Evolutionary conservation across 2,329 filamentous ascomycete species (phyloP).

Genomic region (Penicillium sp.): DNA sequence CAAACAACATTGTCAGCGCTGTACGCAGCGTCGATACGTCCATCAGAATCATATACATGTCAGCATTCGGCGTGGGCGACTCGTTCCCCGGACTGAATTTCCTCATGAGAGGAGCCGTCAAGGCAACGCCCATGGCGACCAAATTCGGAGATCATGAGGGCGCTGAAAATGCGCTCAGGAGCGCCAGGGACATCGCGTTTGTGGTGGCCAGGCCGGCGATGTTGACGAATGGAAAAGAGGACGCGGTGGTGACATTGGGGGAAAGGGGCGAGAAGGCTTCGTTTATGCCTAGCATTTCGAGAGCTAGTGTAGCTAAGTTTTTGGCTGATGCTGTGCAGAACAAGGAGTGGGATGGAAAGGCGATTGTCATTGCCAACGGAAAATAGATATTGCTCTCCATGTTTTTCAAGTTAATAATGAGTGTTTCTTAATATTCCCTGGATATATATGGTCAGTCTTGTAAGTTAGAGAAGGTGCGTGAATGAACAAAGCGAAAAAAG

Average conservation of each 20-base stretch:
- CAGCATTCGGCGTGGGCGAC: constrained; percentile 1
- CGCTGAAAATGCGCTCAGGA: background rate
- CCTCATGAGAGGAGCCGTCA: constrained; percentile 5
- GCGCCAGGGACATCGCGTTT: background rate
- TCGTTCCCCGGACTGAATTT: constrained; percentile 11
- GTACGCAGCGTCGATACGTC: background rate
- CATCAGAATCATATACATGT: constrained; percentile 11
- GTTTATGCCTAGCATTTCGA: constrained; percentile 14
- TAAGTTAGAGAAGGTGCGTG: background rate
- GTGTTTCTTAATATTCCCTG: background rate
- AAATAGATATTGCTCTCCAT: background rate
- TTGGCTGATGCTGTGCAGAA: constrained; percentile 1
- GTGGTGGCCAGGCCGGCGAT: constrained; percentile 8
- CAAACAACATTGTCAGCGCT: background rate
- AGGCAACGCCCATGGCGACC: constrained; percentile 1
- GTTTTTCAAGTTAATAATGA: background rate
- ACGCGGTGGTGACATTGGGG: background rate
- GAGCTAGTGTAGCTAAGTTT: constrained; percentile 12
- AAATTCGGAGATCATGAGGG: constrained; percentile 7
- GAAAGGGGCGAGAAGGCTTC: constrained; percentile 1
- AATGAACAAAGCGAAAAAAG: background rate
- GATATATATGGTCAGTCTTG: background rate
- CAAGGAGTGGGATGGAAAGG: constrained; percentile 6
- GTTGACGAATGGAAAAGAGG: constrained; percentile 1
- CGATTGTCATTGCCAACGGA: constrained; percentile 8